Evolutionary conservation across 352 stramenopile genomes (phyloP), one percentile per base, ranked within the genome.

Genomic region (Phytophthora colocasiae): DNA sequence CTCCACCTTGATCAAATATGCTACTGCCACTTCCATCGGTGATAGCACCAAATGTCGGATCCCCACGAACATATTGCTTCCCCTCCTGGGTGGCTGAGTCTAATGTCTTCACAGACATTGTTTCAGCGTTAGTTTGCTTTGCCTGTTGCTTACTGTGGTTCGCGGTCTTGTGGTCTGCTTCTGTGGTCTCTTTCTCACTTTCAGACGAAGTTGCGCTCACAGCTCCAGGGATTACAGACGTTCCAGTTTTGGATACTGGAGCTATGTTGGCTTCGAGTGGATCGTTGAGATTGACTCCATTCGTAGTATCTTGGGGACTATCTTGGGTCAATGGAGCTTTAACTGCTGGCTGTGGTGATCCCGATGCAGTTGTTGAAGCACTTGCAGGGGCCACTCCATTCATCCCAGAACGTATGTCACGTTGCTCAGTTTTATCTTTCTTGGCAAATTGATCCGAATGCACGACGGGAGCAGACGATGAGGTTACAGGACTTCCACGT

Each of bases 1-100:
- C 44, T 14, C 52, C 52, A 44, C 39, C 58, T 34, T 66, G 31
- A 0, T 12, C 24, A 41, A 66, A 66, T 10, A 66, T 54, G 58
- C 49, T 60, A 7, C 58, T 66, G 1, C 22, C 53, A 24, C 15
- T 46, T 40, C n/a, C 45, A 44, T 34, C 40, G 12, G 39, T 34
- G 7, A 64, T 50, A 17, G 17, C 46, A 40, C 12, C 22, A 26
- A 74, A 53, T 24, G 39, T 49, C 9, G 58, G 60, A 36, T 80
- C 63, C 4, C 74, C 67, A 22, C 71, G 71, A 14, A 80, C 52
- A 48, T 80, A 82, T 15, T 68, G 44, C 24, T 67, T 27, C 1
- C 45, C 61, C 4, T 62, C 40, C 27, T 60, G 8, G 14, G 41
- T 39, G 9, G 48, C 61, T 50, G 55, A 19, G 24, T 69, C 49